These are phyloP conservation scores for Fistulifera pelliculosa DNA, from an alignment of 108 stramenopile species.

Conservation along the genomic window DNA sequence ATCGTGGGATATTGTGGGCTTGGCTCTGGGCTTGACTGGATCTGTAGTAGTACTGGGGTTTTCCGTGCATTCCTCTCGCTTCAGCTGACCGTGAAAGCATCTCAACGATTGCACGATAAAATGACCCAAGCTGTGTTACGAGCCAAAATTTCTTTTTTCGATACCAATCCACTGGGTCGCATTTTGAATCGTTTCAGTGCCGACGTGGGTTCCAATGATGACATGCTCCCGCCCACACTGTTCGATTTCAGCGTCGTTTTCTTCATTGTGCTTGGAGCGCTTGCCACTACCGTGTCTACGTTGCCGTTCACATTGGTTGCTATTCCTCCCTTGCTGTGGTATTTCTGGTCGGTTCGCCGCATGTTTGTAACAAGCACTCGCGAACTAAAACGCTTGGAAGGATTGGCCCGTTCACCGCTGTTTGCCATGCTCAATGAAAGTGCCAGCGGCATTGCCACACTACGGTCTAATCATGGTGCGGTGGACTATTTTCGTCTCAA, in stretches of 20 bases:
- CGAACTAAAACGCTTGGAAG: conserved; percentile 83
- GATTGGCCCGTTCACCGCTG: conserved; percentile 75
- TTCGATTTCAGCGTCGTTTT: conserved; percentile 65
- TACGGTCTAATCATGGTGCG: conserved; percentile 67
- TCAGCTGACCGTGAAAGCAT: conserved; percentile 47
- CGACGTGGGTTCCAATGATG: conserved; percentile 80
- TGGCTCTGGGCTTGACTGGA: conserved; percentile 35
- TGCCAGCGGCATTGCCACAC: conserved; percentile 79
- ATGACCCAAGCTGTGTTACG: conserved; percentile 74
- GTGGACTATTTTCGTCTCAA: conserved; percentile 42
- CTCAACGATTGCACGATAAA: conserved; percentile 60
- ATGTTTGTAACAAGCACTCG: conserved; percentile 69
- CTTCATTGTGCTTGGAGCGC: conserved; percentile 61
- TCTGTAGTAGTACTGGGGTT: conserved; percentile 38
- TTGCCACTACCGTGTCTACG: conserved; percentile 49
- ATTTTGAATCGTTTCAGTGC: conserved; percentile 77
- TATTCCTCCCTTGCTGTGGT: conserved; percentile 59
- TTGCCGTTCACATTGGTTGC: conserved; percentile 60
- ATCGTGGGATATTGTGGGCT: conserved; percentile 26
- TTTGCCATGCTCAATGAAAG: conserved; percentile 84
- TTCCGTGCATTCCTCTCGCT: conserved; percentile 48
- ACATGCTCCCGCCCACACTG: conserved; percentile 46
- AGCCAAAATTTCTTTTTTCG: conserved; percentile 84
- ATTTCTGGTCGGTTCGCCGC: conserved; percentile 53
- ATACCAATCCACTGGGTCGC: conserved; percentile 87